Conservation (phyloP, 73 alveolate species). For the Paramecium pentaurelia region DNA sequence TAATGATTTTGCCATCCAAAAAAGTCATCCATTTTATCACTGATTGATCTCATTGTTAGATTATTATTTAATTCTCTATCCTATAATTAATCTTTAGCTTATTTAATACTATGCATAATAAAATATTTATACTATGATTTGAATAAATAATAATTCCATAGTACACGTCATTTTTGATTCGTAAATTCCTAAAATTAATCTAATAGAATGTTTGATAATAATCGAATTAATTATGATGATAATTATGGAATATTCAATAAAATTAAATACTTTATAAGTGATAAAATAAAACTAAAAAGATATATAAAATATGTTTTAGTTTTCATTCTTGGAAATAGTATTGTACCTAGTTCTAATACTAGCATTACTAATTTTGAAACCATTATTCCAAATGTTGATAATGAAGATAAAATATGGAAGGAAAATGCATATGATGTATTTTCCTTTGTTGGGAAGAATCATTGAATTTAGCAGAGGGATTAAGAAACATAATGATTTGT, state of each 20-base stretch:
- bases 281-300: neutral
- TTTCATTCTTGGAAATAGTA: neutral
- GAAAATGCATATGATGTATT: neutral
- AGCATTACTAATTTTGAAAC: neutral
- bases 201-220: neutral
- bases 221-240: neutral
- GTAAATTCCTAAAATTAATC: neutral
- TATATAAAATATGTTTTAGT: neutral
- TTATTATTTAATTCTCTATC: neutral
- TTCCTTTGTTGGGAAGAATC: neutral
- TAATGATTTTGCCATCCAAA: neutral
- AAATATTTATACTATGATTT: neutral
- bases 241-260: neutral
- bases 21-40: neutral
- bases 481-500: neutral
- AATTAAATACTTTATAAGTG: neutral
- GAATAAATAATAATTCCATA: neutral
- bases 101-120: neutral
- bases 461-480: neutral
- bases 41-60: neutral
- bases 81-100: neutral
- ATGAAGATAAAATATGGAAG: constrained; percentile 8
- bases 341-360: neutral
- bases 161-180: neutral
- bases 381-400: neutral